Percentiles rank a stretch among this genome's conserved stretches.
phyloP scores from a whole-genome alignment of 2,329 filamentous ascomycete genomes.

The Lecanicillium sp. region DNA sequence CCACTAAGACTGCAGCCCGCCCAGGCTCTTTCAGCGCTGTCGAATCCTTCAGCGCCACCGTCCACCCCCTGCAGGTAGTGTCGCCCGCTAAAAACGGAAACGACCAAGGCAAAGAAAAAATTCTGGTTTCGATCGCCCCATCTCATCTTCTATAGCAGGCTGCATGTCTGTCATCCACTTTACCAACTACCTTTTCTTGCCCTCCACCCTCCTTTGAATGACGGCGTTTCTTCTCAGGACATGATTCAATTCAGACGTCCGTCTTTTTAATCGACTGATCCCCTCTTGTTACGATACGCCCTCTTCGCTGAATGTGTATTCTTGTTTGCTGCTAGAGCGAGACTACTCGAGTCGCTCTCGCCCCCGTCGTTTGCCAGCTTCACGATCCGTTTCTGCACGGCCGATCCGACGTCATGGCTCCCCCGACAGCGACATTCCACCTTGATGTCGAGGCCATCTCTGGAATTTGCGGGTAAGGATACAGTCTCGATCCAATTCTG shows the following conservation, averaged over 20 bases:
- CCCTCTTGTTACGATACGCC: background rate
- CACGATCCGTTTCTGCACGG: constrained; percentile 1
- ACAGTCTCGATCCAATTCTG: constrained; percentile 52
- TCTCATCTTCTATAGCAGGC: no score
- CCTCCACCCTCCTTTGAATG: background rate
- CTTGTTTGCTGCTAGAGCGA: background rate
- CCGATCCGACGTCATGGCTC: constrained; percentile 38
- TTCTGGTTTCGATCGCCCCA: background rate
- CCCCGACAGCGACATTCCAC: constrained; percentile 52
- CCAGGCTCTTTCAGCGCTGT: background rate
- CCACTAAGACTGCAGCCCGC: background rate
- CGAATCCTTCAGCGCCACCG: background rate
- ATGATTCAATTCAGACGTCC: background rate
- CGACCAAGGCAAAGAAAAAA: background rate
- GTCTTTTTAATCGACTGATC: background rate
- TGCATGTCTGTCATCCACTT: no score
- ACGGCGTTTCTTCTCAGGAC: background rate
- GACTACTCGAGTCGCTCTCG: background rate
- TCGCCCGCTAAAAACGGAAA: constrained; percentile 10
- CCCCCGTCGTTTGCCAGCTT: background rate
- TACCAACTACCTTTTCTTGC: background rate
- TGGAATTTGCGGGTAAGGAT: constrained; percentile 74
- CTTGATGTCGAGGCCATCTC: constrained; percentile 87
- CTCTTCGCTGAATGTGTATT: background rate
- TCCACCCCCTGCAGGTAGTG: background rate